These are phyloP conservation scores for Articulospora tetracladia DNA, from an alignment of 495 filamentous ascomycete genomes.

Conservation along the genomic window DNA sequence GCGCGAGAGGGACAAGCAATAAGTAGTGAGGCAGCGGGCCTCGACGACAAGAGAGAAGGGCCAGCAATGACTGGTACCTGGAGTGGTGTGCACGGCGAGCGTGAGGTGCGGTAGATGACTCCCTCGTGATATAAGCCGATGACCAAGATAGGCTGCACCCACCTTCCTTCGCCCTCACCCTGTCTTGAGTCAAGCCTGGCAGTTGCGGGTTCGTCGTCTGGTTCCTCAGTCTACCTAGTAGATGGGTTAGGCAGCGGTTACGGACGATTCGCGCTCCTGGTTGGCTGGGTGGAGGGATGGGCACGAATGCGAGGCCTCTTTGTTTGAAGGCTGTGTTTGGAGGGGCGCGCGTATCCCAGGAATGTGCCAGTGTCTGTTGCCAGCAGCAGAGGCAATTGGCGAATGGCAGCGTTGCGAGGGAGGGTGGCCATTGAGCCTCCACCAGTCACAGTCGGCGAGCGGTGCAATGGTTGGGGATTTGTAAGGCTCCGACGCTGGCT, in stretches of 20 bases:
- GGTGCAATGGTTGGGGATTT: neutral
- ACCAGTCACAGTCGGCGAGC: neutral
- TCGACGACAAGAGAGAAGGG: neutral
- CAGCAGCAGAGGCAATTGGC: conserved; percentile 17
- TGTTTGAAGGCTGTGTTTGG: conserved; percentile 18
- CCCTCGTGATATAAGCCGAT: conserved; percentile 26
- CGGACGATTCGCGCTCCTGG: conserved; percentile 3
- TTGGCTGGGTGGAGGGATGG: conserved; percentile 9
- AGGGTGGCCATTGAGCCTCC: neutral
- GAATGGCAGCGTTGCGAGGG: neutral
- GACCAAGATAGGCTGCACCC: conserved; percentile 9
- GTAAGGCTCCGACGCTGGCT: neutral
- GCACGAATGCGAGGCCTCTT: conserved; percentile 4
- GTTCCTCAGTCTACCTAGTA: neutral
- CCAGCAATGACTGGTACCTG: conserved; percentile 17
- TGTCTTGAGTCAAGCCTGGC: conserved; percentile 17
- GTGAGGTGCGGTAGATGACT: conserved; percentile 14
- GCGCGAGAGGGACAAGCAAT: conserved; percentile 17
- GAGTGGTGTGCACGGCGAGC: neutral
- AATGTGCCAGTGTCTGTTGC: conserved; percentile 1
- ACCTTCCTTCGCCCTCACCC: neutral
- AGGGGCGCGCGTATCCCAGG: conserved; percentile 12
- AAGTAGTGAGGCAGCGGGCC: conserved; percentile 9
- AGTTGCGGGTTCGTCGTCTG: neutral
- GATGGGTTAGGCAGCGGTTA: conserved; percentile 21